phyloP scores from a whole-genome alignment of 306 rosid genomes.

The Sesbania bispinosa region DNA sequence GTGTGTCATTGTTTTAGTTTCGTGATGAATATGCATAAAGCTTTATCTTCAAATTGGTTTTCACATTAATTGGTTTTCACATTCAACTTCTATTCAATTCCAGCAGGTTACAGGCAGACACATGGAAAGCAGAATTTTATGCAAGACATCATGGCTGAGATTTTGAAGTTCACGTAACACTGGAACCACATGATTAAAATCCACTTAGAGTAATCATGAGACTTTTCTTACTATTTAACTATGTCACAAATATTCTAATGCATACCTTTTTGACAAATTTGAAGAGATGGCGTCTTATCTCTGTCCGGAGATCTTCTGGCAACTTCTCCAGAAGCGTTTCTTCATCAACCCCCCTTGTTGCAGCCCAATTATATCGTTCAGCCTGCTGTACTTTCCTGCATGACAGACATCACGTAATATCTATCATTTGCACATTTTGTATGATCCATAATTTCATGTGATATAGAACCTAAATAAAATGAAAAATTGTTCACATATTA shows the following conservation, averaged over 20 bases:
- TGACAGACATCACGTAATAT: background rate
- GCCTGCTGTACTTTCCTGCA: constrained; percentile 72
- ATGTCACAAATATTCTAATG: background rate
- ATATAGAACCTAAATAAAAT: background rate
- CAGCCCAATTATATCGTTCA: constrained; percentile 83
- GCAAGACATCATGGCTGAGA: background rate
- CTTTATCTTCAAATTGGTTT: background rate
- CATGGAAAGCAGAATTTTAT: background rate
- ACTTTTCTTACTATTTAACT: constrained; percentile 7
- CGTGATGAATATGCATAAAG: background rate
- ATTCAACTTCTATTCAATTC: background rate
- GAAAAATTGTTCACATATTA: background rate
- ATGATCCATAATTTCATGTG: background rate
- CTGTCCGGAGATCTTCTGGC: constrained; percentile 88
- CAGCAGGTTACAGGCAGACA: background rate
- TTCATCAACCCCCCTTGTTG: constrained; percentile 90
- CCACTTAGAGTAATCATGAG: background rate
- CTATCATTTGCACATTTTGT: background rate
- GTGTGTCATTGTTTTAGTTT: background rate
- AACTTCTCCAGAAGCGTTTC: constrained; percentile 64
- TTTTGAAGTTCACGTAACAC: background rate
- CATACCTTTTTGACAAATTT: constrained; percentile 26
- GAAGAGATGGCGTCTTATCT: constrained; percentile 83
- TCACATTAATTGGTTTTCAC: background rate
- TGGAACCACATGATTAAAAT: background rate